Percentiles rank a stretch among this genome's conserved stretches.
Conservation (phyloP, 805 yeast species). For the Barnettozyma siamensis region DNA sequence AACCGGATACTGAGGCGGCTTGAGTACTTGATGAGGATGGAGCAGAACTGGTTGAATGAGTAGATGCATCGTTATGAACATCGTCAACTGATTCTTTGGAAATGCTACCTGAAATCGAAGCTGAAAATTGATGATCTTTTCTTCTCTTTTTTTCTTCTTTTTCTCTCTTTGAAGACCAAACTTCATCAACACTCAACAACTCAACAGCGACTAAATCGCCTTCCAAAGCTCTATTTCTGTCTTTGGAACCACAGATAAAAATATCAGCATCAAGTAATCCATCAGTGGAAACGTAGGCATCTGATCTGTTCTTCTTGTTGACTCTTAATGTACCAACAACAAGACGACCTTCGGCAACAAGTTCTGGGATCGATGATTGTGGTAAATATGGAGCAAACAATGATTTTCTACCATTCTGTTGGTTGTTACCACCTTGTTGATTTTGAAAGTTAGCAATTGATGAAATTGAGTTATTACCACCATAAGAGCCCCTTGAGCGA, state of each 20-base stretch:
- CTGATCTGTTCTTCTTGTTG: slow-evolving; percentile 92
- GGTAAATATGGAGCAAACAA: slow-evolving; percentile 95
- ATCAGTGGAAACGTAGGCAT: slow-evolving; percentile 97
- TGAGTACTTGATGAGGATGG: slow-evolving; percentile 5
- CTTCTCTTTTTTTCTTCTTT: slow-evolving; percentile 96
- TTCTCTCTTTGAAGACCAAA: slow-evolving; percentile 94
- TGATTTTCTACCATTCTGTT: slow-evolving; percentile 50
- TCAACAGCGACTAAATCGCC: slow-evolving; percentile 97
- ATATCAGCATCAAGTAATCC: slow-evolving; percentile 95
- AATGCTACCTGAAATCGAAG: slow-evolving; percentile 29
- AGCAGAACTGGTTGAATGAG: slow-evolving; percentile 30
- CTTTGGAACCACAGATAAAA: slow-evolving; percentile 96
- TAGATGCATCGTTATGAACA: slow-evolving; percentile 76
- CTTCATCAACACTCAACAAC: slow-evolving; percentile 90
- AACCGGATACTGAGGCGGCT: neutral
- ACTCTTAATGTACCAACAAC: slow-evolving; percentile 93
- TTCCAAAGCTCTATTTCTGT: slow-evolving; percentile 94
- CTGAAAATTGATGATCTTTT: slow-evolving; percentile 44
- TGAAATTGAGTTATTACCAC: slow-evolving; percentile 44
- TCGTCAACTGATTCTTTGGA: slow-evolving; percentile 65
- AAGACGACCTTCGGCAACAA: slow-evolving; percentile 82
- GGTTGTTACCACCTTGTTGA: slow-evolving; percentile 14
- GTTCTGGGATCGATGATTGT: slow-evolving; percentile 84
- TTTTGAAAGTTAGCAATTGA: slow-evolving; percentile 23
- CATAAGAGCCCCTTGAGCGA: slow-evolving; percentile 66